phyloP scores from a whole-genome alignment of 169 alveolate species.

The Blepharisma undulans region DNA sequence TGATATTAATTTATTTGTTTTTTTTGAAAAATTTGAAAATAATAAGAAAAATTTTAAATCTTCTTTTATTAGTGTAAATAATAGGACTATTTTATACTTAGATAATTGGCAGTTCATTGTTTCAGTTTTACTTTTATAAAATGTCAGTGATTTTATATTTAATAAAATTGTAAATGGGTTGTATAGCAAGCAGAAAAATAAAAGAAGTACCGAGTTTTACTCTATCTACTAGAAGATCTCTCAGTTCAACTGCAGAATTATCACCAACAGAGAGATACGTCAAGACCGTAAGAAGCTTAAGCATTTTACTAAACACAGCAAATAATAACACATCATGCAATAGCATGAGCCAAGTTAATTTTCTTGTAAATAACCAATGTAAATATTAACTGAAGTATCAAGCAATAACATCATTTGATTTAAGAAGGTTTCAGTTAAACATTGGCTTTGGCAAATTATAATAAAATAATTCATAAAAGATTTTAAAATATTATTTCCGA shows the following conservation, averaged over 20 bases:
- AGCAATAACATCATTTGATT: neutral
- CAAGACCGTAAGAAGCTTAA: neutral
- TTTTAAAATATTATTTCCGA: too few species aligned
- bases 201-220: neutral
- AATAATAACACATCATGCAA: neutral
- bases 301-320: neutral
- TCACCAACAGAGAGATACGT: neutral
- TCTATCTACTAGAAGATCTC: neutral
- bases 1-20: neutral
- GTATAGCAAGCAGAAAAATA: neutral
- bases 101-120: neutral
- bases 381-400: neutral
- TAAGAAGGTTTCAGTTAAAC: neutral
- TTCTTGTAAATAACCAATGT: neutral
- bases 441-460: neutral
- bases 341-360: neutral
- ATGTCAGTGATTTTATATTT: neutral
- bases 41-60: too few species aligned
- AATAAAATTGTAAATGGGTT: neutral
- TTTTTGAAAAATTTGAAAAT: too few species aligned
- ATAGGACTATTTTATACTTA: neutral
- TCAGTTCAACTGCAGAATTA: neutral
- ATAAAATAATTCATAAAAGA: neutral
- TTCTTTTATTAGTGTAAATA: neutral
- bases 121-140: neutral